Evolutionary conservation across 305 asterid species (phyloP).

Genomic region (Fraxinus angustifolia): DNA sequence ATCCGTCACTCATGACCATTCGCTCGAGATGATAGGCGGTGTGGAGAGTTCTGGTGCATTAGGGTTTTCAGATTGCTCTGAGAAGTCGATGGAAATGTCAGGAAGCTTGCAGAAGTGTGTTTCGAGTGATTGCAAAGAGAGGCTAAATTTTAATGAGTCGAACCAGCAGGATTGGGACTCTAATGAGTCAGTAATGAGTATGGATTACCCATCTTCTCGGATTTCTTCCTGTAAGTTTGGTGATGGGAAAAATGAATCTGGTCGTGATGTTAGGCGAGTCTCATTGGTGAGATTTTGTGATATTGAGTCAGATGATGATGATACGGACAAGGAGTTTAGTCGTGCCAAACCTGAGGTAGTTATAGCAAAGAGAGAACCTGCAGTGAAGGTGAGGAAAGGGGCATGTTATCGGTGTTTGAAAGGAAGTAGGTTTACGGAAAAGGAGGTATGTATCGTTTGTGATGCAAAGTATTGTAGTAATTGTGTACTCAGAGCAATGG

Average conservation of each 20-base stretch:
- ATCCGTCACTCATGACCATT: constrained; percentile 44
- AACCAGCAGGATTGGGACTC: constrained; percentile 83
- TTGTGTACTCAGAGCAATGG: constrained; percentile 56
- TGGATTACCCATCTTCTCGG: constrained; percentile 80
- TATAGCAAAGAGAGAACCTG: constrained; percentile 66
- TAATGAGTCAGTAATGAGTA: constrained; percentile 73
- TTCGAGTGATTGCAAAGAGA: constrained; percentile 49
- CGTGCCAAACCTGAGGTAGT: constrained; percentile 48
- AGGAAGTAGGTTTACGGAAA: constrained; percentile 85
- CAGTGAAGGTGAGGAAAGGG: constrained; percentile 73
- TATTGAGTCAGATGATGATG: constrained; percentile 73
- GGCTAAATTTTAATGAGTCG: constrained; percentile 46
- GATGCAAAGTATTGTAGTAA: constrained; percentile 49
- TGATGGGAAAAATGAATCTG: constrained; percentile 56
- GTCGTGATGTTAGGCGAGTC: constrained; percentile 50
- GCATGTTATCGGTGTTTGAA: constrained; percentile 91
- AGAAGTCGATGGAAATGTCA: constrained; percentile 63
- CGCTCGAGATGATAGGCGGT: constrained; percentile 56
- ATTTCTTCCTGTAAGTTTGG: constrained; percentile 75
- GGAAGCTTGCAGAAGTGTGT: constrained; percentile 48
- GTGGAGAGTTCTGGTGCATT: constrained; percentile 63
- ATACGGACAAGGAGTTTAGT: constrained; percentile 40
- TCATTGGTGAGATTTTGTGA: constrained; percentile 72
- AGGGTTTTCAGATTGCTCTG: constrained; percentile 60
- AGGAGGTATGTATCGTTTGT: constrained; percentile 47